A percentile compares a stretch with the other conserved stretches of the same genome.
Evolutionary conservation across 352 stramenopile genomes (phyloP).

Genomic region (Albugo candida): DNA sequence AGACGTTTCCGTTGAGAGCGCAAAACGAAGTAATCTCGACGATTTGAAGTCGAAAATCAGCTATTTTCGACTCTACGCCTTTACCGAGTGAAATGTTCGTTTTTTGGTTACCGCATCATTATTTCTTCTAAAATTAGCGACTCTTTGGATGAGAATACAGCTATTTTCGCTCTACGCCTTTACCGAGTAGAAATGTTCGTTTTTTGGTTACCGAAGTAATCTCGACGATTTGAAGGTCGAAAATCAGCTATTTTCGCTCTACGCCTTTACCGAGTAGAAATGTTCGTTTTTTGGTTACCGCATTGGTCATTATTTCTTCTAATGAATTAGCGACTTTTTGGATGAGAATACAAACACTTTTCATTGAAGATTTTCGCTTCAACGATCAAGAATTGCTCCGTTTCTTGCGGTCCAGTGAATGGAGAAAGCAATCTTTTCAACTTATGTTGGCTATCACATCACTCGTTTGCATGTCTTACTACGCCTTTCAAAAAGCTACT

Average conservation of each 20-base stretch:
- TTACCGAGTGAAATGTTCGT: conserved; percentile 49
- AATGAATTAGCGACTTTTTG: conserved; percentile 52
- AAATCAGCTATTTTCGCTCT: conserved; percentile 58
- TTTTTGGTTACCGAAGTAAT: conserved; percentile 43
- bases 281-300: conserved; percentile 46
- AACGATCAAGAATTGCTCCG: no score
- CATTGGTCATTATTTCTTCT: conserved; percentile 57
- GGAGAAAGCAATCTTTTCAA: no score
- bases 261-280: conserved; percentile 45
- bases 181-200: conserved; percentile 46
- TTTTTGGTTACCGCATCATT: conserved; percentile 35
- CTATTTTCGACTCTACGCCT: conserved; percentile 58
- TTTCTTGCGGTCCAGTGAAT: no score
- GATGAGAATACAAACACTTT: no score
- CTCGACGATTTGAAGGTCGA: conserved; percentile 30
- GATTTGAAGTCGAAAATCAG: conserved; percentile 41
- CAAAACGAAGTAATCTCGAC: conserved; percentile 39
- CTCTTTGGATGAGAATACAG: conserved; percentile 57
- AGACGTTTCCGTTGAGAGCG: conserved; percentile 17
- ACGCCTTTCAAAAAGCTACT: no score
- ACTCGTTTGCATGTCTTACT: no score
- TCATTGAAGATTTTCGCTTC: no score
- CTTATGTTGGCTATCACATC: no score
- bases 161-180: conserved; percentile 49
- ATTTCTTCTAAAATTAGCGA: conserved; percentile 59